Base-by-base conservation (phyloP, 345 rosid species). In the Euphorbia lathyris region DNA sequence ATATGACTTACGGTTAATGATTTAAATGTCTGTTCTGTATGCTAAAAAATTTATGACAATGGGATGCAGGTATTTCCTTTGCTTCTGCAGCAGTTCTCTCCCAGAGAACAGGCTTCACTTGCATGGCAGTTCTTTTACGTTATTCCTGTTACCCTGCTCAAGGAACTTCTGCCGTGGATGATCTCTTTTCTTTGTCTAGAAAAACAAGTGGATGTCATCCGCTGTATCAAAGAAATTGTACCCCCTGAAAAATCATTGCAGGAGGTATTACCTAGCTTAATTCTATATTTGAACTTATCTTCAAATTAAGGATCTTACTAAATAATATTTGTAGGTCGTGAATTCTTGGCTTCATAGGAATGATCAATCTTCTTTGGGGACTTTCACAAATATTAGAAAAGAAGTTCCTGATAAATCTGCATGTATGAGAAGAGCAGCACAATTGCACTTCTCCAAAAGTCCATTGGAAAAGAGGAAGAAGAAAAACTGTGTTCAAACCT, bases 81-180 rank as follows among this genome's bases (percentile, higher is more conserved):
- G 81, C 73, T 92, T 58, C 66, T 79, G 76, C 71, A 83, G 77
- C 84, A 79, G 59, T 87, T 89, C 79, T 83, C 91, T 50, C 69
- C 63, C 48, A 43, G 74, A 68, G 89, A 87, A 69, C 96, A 89
- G 72, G 85, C 83, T 76, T 84, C 83, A 14, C 68, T 92, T 22
- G 81, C 86, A 66, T 86, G 88, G 90, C 86, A 85, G 64, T 89
- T 83, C 78, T 68, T 92, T 40, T 86, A 86, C 64, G 86, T 87
- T 66, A 82, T 92, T 77, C 97, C 93, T 4, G 72, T 83, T 72
- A 78, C 84, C 65, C 78, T 87, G 70, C 76, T 92, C 29, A 85
- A 83, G 83, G 88, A 80, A 22, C 56, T 84, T 60, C 75, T 89
- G 66, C 96, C 92, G 43, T 89, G 92, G 96, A 73, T 88, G 82